Conservation (phyloP, 2,329 filamentous ascomycete genomes). For the Cercospora zeae-maydis region DNA sequence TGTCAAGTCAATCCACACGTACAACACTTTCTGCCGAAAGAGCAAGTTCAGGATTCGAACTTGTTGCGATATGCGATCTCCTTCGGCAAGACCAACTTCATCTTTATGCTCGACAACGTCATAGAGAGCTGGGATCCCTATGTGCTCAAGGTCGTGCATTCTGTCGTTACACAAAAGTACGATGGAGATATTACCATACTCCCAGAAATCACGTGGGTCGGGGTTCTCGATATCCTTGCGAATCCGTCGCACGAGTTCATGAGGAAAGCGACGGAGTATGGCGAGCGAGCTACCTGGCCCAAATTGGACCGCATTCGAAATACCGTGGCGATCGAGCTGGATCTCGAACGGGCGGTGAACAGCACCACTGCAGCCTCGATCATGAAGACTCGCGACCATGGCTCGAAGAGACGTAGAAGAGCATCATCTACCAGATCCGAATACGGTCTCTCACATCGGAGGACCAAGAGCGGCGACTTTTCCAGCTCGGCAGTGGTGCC, state of each 20-base stretch:
- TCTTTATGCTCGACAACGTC: constrained; percentile 18
- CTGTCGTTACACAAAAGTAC: constrained; percentile 84
- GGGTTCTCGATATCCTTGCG: constrained; percentile 71
- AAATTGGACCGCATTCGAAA: constrained; percentile 81
- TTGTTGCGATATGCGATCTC: constrained; percentile 21
- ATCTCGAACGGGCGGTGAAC: constrained; percentile 55
- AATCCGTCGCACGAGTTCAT: constrained; percentile 89
- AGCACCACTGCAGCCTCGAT: constrained; percentile 53
- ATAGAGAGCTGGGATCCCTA: constrained; percentile 22
- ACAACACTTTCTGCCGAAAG: constrained; percentile 65
- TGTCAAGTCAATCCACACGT: constrained; percentile 96
- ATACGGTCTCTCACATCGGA: constrained; percentile 11
- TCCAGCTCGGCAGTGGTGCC: constrained; percentile 7
- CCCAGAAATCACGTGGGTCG: constrained; percentile 69
- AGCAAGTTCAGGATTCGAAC: constrained; percentile 58
- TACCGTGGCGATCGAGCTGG: constrained; percentile 82
- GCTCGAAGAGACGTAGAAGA: constrained; percentile 9
- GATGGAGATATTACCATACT: constrained; percentile 94
- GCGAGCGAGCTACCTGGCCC: constrained; percentile 88
- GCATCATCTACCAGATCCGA: constrained; percentile 23
- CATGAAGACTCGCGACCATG: constrained; percentile 4
- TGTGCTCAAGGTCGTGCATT: constrained; percentile 52
- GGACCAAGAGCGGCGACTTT: constrained; percentile 12
- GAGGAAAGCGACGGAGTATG: constrained; percentile 69
- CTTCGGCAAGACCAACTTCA: constrained; percentile 13